phyloP scores from a whole-genome alignment of 2,329 filamentous ascomycete genomes.

The Calonectria honghensis region DNA sequence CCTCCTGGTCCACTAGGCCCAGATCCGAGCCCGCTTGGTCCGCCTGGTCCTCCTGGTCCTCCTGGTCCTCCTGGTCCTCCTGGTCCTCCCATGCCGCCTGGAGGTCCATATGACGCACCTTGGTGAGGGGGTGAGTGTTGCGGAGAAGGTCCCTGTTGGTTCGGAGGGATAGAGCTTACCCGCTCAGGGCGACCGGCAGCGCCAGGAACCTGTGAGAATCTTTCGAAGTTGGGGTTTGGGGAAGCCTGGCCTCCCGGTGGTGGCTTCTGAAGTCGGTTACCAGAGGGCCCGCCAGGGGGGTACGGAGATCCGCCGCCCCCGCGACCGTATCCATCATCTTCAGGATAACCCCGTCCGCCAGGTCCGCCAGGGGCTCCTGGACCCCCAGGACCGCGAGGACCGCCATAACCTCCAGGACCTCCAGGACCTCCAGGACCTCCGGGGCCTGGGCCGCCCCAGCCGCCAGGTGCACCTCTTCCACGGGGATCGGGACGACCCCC shows the following conservation, averaged over 20 bases:
- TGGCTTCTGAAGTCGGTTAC: slow-evolving; percentile 57
- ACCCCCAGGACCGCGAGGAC: slow-evolving; percentile 35
- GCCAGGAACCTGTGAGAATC: slow-evolving; percentile 58
- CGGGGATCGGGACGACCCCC: slow-evolving; percentile 57
- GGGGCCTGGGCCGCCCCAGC: slow-evolving; percentile 61
- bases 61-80: slow-evolving; percentile 36
- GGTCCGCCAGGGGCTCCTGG: slow-evolving; percentile 47
- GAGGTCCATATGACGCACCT: slow-evolving; percentile 26
- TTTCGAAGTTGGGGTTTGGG: slow-evolving; percentile 55
- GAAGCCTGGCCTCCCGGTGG: slow-evolving; percentile 51
- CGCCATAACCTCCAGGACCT: slow-evolving; percentile 51
- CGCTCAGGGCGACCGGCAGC: slow-evolving; percentile 58
- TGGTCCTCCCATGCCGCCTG: slow-evolving; percentile 27
- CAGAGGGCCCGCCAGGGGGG: slow-evolving; percentile 56
- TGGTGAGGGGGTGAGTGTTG: slow-evolving; percentile 35
- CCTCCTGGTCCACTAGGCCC: too few species aligned
- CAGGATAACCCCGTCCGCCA: slow-evolving; percentile 51
- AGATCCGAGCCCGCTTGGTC: too few species aligned
- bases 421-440: slow-evolving; percentile 50
- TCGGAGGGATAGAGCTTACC: slow-evolving; percentile 57
- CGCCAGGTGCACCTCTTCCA: slow-evolving; percentile 65
- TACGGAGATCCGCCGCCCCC: slow-evolving; percentile 51
- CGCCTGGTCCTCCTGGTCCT: slow-evolving; percentile 36
- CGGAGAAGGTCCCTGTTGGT: slow-evolving; percentile 34
- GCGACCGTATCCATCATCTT: slow-evolving; percentile 53